Percentiles rank a stretch among this genome's conserved stretches.
Evolutionary conservation across 148 eudicot genomes (phyloP).

Genomic region (Nepenthes mirabilis): DNA sequence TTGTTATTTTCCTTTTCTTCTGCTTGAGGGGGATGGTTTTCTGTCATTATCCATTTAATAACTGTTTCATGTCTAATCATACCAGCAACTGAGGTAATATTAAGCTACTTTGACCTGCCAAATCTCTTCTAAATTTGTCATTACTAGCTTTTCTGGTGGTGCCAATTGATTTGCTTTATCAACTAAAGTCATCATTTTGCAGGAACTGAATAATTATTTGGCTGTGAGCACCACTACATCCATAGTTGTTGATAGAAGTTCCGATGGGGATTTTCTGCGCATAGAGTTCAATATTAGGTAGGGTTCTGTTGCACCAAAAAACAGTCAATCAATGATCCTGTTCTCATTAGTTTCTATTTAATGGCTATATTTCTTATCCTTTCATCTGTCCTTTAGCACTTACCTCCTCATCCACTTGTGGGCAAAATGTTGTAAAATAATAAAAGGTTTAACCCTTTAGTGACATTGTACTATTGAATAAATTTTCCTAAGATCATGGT

Average conservation of each 20-base stretch:
- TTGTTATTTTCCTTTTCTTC: background rate
- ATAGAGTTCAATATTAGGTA: constrained; percentile 85
- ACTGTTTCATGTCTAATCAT: background rate
- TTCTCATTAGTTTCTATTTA: no score
- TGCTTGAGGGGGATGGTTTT: constrained; percentile 1
- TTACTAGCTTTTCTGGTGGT: background rate
- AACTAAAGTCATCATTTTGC: constrained; percentile 16
- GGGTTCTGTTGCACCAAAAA: no score
- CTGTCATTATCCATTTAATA: background rate
- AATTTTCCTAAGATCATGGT: no score
- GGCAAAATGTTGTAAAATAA: no score
- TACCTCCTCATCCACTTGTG: no score
- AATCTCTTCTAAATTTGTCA: no score
- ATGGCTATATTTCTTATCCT: no score
- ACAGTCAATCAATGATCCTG: no score
- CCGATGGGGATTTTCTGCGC: constrained; percentile 76
- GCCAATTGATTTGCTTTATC: background rate
- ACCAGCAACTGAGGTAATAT: background rate
- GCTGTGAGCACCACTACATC: constrained; percentile 66
- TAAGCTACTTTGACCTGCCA: no score
- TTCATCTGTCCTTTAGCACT: no score
- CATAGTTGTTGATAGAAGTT: constrained; percentile 73
- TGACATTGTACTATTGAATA: no score
- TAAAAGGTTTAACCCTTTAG: no score
- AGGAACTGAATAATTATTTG: constrained; percentile 80